Conservation (phyloP, 2,329 filamentous ascomycete genomes). For the Aspergillus phoenicis region DNA sequence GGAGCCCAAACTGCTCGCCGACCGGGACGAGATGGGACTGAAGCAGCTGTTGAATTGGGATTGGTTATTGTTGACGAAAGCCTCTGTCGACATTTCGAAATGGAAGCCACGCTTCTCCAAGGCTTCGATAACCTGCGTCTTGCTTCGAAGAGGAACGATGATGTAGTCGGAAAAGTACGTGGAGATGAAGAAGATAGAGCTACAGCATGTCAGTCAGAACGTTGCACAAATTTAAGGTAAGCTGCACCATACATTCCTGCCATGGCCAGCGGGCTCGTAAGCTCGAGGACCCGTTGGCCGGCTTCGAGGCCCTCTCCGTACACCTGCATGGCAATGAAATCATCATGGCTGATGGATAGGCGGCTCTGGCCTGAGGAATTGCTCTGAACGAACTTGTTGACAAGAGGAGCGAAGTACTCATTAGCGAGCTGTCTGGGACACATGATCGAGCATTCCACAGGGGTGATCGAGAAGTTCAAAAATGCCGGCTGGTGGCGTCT, state of each 20-base stretch:
- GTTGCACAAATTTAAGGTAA: background rate
- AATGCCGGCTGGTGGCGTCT: constrained; percentile 70
- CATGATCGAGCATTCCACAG: constrained; percentile 88
- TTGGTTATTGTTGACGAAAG: constrained; percentile 64
- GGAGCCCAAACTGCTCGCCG: constrained; percentile 29
- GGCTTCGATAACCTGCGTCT: constrained; percentile 72
- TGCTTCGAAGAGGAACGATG: constrained; percentile 76
- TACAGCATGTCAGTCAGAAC: constrained; percentile 29
- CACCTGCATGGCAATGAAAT: constrained; percentile 86
- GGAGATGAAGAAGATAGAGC: constrained; percentile 96
- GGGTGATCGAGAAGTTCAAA: constrained; percentile 89
- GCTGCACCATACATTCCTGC: constrained; percentile 70
- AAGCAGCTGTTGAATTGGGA: constrained; percentile 47
- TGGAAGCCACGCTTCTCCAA: constrained; percentile 80
- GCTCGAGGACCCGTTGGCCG: constrained; percentile 84
- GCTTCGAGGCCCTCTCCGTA: constrained; percentile 88
- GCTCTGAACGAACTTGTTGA: constrained; percentile 61
- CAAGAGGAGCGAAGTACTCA: constrained; percentile 73
- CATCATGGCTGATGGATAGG: constrained; percentile 77
- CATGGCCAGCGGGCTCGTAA: constrained; percentile 86
- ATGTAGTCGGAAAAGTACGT: constrained; percentile 99
- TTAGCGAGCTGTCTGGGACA: constrained; percentile 76
- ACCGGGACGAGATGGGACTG: constrained; percentile 36
- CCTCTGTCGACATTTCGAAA: constrained; percentile 70
- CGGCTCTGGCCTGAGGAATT: constrained; percentile 45